Percentiles rank a stretch among this genome's conserved stretches.
Evolutionary conservation across 345 rosid species (phyloP).

Genomic region (Gossypium herbaceum): DNA sequence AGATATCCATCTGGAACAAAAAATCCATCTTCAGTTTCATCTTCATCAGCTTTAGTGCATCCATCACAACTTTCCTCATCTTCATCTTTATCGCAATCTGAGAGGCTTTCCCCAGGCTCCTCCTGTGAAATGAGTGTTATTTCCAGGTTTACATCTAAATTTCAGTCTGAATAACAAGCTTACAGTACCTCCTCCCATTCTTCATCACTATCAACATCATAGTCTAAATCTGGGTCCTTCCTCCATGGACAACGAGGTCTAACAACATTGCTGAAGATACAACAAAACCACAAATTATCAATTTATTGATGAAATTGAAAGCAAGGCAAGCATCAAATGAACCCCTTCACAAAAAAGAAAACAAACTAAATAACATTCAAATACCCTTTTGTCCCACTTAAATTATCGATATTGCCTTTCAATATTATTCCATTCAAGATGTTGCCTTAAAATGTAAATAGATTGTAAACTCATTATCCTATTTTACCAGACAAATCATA

Average conservation of each 20-base stretch:
- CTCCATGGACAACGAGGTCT: conserved; percentile 65
- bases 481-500: neutral
- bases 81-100: conserved; percentile 79
- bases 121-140: conserved; percentile 45
- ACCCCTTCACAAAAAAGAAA: neutral
- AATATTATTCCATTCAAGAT: neutral
- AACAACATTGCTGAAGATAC: conserved; percentile 48
- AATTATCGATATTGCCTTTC: neutral
- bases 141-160: conserved; percentile 5
- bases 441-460: neutral
- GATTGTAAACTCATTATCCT: neutral
- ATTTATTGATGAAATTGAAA: neutral
- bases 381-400: neutral
- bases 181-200: conserved; percentile 92
- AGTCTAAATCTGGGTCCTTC: conserved; percentile 85
- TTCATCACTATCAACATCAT: conserved; percentile 89
- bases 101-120: conserved; percentile 97
- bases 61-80: conserved; percentile 60
- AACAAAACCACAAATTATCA: conserved; percentile 7
- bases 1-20: conserved; percentile 98
- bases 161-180: conserved; percentile 5
- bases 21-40: conserved; percentile 85
- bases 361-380: conserved; percentile 3
- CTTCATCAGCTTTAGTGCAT: conserved; percentile 62
- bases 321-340: neutral